These are phyloP conservation scores for Penicillium frequentans DNA, from an alignment of 2,329 filamentous ascomycete genomes.

Conservation along the genomic window DNA sequence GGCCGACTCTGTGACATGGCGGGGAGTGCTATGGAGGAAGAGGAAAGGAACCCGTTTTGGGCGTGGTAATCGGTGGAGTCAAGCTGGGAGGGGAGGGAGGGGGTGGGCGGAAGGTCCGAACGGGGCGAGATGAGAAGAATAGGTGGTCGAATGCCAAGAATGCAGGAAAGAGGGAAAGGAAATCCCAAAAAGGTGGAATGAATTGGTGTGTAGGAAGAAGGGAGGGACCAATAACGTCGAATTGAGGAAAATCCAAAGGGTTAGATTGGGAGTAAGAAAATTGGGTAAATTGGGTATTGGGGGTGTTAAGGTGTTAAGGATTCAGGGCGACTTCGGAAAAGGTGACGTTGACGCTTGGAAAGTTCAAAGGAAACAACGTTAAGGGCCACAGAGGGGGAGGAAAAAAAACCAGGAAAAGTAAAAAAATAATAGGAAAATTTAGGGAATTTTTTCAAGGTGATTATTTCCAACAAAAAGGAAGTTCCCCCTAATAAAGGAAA, in stretches of 20 bases:
- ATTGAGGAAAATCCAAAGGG: constrained; percentile 1
- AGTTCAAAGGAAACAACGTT: not conserved
- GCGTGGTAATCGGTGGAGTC: constrained; percentile 38
- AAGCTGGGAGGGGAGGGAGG: constrained; percentile 26
- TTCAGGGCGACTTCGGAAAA: constrained; percentile 9
- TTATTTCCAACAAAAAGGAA: not conserved
- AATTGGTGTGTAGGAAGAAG: constrained; percentile 1
- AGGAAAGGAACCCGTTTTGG: constrained; percentile 58
- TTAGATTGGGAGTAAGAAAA: constrained; percentile 2
- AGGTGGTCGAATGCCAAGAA: constrained; percentile 35
- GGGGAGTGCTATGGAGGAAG: constrained; percentile 42
- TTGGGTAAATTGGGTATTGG: constrained; percentile 19
- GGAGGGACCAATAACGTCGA: constrained; percentile 16
- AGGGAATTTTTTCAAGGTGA: not conserved
- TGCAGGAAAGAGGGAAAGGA: constrained; percentile 21
- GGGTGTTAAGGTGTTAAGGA: not conserved
- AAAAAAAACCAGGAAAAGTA: not conserved
- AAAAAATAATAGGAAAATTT: not conserved
- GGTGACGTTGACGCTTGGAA: constrained; percentile 9
- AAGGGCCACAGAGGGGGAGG: not conserved
- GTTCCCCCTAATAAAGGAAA: not conserved
- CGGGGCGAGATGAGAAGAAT: constrained; percentile 36
- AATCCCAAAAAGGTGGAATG: not conserved
- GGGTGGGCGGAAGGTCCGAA: constrained; percentile 38
- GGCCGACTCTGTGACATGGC: constrained; percentile 89